phyloP scores from a whole-genome alignment of 2,329 filamentous ascomycete genomes.

The Talaromyces marneffei region DNA sequence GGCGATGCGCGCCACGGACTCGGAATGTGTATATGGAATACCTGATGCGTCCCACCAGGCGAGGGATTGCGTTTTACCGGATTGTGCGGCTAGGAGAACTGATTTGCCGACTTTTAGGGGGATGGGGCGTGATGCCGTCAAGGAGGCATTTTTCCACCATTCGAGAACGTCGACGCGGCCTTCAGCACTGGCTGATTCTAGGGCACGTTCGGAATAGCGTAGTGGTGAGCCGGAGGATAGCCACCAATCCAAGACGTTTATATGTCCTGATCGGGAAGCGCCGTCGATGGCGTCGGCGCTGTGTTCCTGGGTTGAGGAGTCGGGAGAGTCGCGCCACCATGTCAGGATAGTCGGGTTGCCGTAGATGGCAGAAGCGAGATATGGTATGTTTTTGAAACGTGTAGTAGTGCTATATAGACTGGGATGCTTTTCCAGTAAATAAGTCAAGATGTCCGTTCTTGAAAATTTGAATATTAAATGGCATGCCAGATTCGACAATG shows the following conservation, averaged over 20 bases:
- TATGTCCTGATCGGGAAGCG: constrained; percentile 77
- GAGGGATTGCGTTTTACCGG: constrained; percentile 69
- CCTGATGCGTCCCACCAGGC: constrained; percentile 83
- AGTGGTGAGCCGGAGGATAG: constrained; percentile 71
- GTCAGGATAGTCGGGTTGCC: constrained; percentile 77
- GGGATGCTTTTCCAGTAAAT: constrained; percentile 59
- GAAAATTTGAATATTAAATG: constrained; percentile 90
- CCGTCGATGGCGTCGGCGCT: constrained; percentile 78
- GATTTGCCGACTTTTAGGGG: constrained; percentile 76
- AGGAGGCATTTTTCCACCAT: constrained; percentile 78
- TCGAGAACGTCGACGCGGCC: constrained; percentile 81
- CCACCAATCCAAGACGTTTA: constrained; percentile 89
- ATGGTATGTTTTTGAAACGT: constrained; percentile 72
- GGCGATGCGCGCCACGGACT: constrained; percentile 76
- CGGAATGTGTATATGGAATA: constrained; percentile 72
- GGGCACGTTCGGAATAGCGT: constrained; percentile 77
- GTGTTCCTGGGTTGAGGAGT: constrained; percentile 81
- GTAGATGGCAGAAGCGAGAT: constrained; percentile 82
- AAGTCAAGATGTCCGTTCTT: constrained; percentile 70
- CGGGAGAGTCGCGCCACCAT: constrained; percentile 82
- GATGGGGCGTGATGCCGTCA: constrained; percentile 48
- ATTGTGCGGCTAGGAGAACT: constrained; percentile 75
- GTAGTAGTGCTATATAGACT: constrained; percentile 84
- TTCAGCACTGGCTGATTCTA: constrained; percentile 80
- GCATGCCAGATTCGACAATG: constrained; percentile 73